phyloP scores from a whole-genome alignment of 441 rosid genomes.

The Syzygium malaccense region DNA sequence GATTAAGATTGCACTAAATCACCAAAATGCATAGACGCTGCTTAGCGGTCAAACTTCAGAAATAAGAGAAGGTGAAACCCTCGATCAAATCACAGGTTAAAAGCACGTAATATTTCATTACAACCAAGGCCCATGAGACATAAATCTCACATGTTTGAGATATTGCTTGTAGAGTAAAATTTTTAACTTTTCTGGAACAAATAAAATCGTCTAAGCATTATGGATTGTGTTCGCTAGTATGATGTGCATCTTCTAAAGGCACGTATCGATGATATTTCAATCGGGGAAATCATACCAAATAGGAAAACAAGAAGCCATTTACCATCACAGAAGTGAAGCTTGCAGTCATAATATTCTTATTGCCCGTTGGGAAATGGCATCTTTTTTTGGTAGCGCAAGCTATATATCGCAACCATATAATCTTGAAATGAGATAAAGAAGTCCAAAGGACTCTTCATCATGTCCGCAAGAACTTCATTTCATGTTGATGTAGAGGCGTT shows the following conservation, averaged over 20 bases:
- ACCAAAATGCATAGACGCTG: not conserved
- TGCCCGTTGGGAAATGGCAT: not conserved
- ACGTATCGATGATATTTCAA: not conserved
- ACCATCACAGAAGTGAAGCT: not conserved
- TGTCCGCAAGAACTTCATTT: not conserved
- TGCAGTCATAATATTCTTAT: not conserved
- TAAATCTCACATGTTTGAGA: not conserved
- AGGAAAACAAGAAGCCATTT: not conserved
- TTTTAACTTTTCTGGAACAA: not conserved
- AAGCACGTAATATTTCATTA: not conserved
- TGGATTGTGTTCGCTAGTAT: not conserved
- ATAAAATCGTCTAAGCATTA: not conserved
- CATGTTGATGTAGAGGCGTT: not conserved
- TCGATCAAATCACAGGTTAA: not conserved
- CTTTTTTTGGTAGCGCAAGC: not conserved
- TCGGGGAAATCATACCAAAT: not conserved
- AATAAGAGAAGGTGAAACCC: not conserved
- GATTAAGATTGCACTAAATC: not conserved
- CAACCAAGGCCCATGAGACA: not conserved
- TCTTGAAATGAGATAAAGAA: not conserved
- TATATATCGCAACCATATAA: not conserved
- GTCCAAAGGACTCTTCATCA: not conserved
- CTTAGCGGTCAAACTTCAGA: not conserved
- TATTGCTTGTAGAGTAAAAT: not conserved
- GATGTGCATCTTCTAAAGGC: not conserved